Evolutionary conservation across 305 asterid genomes (phyloP).

Genomic region (Stenogyne calaminthoides): DNA sequence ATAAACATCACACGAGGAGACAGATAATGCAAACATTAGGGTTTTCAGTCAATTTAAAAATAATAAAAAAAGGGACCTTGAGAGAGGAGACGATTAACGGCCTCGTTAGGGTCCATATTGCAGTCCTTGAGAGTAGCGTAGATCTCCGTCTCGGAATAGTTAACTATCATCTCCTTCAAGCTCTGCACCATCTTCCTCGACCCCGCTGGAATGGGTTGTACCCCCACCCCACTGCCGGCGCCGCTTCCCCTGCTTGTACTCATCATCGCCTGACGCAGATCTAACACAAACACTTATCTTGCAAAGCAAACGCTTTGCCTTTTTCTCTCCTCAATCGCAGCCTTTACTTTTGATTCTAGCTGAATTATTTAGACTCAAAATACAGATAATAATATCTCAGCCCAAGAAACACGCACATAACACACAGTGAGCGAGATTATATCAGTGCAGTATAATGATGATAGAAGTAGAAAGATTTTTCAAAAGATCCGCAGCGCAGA

Average conservation of each 20-base stretch:
- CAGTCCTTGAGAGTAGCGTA: conserved; percentile 89
- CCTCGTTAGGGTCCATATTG: conserved; percentile 98
- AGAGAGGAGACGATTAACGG: conserved; percentile 80
- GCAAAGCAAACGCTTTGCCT: conserved; percentile 40
- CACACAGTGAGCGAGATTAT: conserved; percentile 16
- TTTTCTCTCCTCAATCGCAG: conserved; percentile 29
- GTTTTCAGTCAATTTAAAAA: conserved; percentile 12
- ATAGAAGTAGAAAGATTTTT: conserved; percentile 18
- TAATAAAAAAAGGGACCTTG: conserved; percentile 53
- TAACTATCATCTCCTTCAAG: conserved; percentile 92
- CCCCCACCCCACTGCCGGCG: conserved; percentile 44
- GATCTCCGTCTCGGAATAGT: conserved; percentile 89
- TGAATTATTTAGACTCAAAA: not conserved
- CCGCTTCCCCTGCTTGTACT: conserved; percentile 55
- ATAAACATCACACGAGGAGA: not conserved
- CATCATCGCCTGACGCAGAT: conserved; percentile 45
- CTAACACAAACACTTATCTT: conserved; percentile 26
- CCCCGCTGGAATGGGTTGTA: conserved; percentile 68
- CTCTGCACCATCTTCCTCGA: conserved; percentile 81
- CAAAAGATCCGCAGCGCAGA: conserved; percentile 31
- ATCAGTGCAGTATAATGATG: not conserved
- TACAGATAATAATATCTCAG: conserved; percentile 2
- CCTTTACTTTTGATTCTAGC: not conserved
- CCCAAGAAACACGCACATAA: conserved; percentile 21
- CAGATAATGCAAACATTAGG: conserved; percentile 10